phyloP scores from a whole-genome alignment of 75 land plant genomes.

The Larix kaempferi region DNA sequence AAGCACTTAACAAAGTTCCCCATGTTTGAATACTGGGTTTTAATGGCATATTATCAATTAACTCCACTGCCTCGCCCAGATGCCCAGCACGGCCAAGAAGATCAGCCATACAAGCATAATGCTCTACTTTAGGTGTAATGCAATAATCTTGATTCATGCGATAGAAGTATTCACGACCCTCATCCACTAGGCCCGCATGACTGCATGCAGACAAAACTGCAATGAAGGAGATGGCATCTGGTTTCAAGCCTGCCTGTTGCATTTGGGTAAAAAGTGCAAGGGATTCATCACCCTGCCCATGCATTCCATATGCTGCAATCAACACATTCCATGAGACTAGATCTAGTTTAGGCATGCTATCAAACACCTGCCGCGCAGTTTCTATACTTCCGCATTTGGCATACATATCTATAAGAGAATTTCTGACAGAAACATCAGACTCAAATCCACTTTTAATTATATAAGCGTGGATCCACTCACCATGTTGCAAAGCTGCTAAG shows the following conservation, averaged over 20 bases:
- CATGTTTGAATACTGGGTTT: constrained; percentile 2
- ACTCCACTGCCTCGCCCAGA: constrained; percentile 11
- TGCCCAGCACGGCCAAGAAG: constrained; percentile 25
- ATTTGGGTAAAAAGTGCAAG: constrained; percentile 44
- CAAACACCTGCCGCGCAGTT: constrained; percentile 23
- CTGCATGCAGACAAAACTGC: constrained; percentile 60
- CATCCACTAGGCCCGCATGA: constrained; percentile 60
- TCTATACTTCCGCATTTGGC: constrained; percentile 49
- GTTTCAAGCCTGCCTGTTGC: constrained; percentile 33
- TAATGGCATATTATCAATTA: constrained; percentile 5
- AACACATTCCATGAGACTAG: constrained; percentile 51
- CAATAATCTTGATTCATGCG: constrained; percentile 24
- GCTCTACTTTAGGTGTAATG: constrained; percentile 17
- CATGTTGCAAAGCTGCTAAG: constrained; percentile 33
- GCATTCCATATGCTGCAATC: constrained; percentile 43
- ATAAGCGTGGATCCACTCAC: constrained; percentile 39
- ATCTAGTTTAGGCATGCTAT: constrained; percentile 34
- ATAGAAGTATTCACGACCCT: constrained; percentile 50
- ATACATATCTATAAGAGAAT: constrained; percentile 59
- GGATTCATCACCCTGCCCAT: constrained; percentile 42
- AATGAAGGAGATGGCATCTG: constrained; percentile 47
- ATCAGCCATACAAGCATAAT: constrained; percentile 17
- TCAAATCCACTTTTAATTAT: constrained; percentile 22
- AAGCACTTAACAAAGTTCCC: constrained; percentile 15
- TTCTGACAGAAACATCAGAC: constrained; percentile 30